A percentile compares a stretch with the other conserved stretches of the same genome.
These are phyloP conservation scores for Fusarium anguioides DNA, from an alignment of 2,329 filamentous ascomycete species.

Conservation along the genomic window DNA sequence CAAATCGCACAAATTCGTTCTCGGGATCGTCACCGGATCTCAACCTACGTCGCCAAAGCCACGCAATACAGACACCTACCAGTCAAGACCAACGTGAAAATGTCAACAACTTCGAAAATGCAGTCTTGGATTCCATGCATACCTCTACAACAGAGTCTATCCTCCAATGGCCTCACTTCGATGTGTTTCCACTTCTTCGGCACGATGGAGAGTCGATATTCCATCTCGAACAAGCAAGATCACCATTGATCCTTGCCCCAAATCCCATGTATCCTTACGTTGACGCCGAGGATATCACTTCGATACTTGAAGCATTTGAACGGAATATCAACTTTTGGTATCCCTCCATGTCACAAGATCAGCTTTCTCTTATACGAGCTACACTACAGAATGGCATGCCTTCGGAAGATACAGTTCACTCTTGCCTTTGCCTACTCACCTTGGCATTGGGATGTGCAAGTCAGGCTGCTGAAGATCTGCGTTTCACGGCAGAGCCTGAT, in stretches of 20 bases:
- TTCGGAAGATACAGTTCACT: constrained; percentile 51
- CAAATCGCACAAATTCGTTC: constrained; percentile 37
- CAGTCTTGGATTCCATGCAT: constrained; percentile 61
- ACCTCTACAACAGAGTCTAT: constrained; percentile 63
- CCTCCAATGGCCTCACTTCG: constrained; percentile 63
- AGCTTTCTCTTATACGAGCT: constrained; percentile 49
- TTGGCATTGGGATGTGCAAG: constrained; percentile 62
- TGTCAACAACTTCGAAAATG: constrained; percentile 55
- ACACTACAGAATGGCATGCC: constrained; percentile 51
- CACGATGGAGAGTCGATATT: constrained; percentile 59
- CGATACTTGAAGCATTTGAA: constrained; percentile 58
- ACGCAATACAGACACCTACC: constrained; percentile 39
- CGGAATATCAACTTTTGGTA: constrained; percentile 64
- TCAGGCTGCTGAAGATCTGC: constrained; percentile 51
- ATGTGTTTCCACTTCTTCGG: constrained; percentile 56
- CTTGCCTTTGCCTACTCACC: constrained; percentile 58
- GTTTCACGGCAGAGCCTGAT: constrained; percentile 23
- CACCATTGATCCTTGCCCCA: constrained; percentile 49
- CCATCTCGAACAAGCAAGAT: constrained; percentile 57
- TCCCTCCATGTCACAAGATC: constrained; percentile 58
- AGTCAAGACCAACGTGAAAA: constrained; percentile 37
- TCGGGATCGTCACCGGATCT: constrained; percentile 39
- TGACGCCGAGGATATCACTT: constrained; percentile 54
- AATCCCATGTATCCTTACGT: constrained; percentile 57
- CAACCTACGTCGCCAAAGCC: constrained; percentile 39